Evolutionary conservation across 2,329 filamentous ascomycete species (phyloP).

Genomic region (Didymosphaeria variabile): DNA sequence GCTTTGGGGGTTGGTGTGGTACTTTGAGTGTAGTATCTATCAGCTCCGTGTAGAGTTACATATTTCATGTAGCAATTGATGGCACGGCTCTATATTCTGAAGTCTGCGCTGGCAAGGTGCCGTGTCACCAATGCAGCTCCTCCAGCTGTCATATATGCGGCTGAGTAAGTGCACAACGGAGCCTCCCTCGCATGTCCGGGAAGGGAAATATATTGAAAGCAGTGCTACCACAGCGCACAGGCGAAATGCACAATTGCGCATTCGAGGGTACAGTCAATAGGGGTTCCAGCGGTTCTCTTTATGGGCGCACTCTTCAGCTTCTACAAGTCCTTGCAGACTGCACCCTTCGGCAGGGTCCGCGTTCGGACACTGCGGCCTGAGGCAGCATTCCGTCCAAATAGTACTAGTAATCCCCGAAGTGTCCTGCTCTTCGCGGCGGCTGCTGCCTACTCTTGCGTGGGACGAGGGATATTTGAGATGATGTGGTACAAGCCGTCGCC

Average conservation of each 20-base stretch:
- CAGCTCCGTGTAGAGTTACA: not conserved
- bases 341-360: not conserved
- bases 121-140: not conserved
- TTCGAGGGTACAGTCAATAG: not conserved
- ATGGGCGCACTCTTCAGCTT: not conserved
- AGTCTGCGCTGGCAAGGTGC: not conserved
- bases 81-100: not conserved
- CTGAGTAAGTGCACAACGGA: not conserved
- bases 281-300: not conserved
- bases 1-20: not conserved
- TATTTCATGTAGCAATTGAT: not conserved
- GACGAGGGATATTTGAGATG: conserved; percentile 18
- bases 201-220: not conserved
- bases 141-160: conserved; percentile 1
- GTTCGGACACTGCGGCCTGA: too few species aligned
- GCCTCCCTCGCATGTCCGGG: not conserved
- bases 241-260: not conserved
- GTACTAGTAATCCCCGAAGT: not conserved
- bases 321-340: not conserved
- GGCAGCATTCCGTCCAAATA: not conserved
- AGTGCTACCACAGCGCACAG: not conserved
- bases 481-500: conserved; percentile 15
- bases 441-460: not conserved
- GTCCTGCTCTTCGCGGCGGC: not conserved
- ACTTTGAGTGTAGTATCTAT: not conserved